These are phyloP conservation scores for Fusarium drepaniforme DNA, from an alignment of 2,329 filamentous ascomycete species.

Conservation along the genomic window DNA sequence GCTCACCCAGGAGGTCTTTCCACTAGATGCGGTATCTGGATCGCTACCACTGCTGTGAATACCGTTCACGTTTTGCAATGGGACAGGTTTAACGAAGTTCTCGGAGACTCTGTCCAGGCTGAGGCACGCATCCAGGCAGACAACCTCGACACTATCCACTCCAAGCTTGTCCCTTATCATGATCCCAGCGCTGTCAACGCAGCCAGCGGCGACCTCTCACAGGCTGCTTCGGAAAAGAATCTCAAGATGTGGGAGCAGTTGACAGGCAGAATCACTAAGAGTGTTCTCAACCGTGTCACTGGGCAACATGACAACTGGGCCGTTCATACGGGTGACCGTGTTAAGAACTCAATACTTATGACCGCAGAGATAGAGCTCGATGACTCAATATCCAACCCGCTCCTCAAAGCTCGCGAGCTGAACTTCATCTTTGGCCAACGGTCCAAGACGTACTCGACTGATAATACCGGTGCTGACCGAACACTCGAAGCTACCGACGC, in stretches of 20 bases:
- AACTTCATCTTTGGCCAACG: slow-evolving; percentile 61
- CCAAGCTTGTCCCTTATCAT: slow-evolving; percentile 59
- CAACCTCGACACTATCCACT: slow-evolving; percentile 53
- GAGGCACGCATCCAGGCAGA: slow-evolving; percentile 61
- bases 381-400: slow-evolving; percentile 49
- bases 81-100: slow-evolving; percentile 67
- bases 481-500: slow-evolving; percentile 62
- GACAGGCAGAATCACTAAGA: slow-evolving; percentile 60
- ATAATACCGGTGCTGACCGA: slow-evolving; percentile 51
- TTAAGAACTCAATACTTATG: slow-evolving; percentile 57
- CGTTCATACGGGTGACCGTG: slow-evolving; percentile 65
- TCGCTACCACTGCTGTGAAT: slow-evolving; percentile 54
- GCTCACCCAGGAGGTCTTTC: slow-evolving; percentile 61
- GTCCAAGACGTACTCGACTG: slow-evolving; percentile 56
- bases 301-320: slow-evolving; percentile 61
- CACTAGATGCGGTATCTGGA: slow-evolving; percentile 69
- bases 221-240: slow-evolving; percentile 38
- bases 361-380: slow-evolving; percentile 56
- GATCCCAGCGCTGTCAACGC: slow-evolving; percentile 48
- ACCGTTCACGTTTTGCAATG: slow-evolving; percentile 63
- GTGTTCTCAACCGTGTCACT: slow-evolving; percentile 61
- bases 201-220: slow-evolving; percentile 29
- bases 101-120: slow-evolving; percentile 60
- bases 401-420: slow-evolving; percentile 56
- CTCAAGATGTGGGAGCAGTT: slow-evolving; percentile 64